Conservation (phyloP, 2,329 filamentous ascomycete species). For the Fusarium drepaniforme region DNA sequence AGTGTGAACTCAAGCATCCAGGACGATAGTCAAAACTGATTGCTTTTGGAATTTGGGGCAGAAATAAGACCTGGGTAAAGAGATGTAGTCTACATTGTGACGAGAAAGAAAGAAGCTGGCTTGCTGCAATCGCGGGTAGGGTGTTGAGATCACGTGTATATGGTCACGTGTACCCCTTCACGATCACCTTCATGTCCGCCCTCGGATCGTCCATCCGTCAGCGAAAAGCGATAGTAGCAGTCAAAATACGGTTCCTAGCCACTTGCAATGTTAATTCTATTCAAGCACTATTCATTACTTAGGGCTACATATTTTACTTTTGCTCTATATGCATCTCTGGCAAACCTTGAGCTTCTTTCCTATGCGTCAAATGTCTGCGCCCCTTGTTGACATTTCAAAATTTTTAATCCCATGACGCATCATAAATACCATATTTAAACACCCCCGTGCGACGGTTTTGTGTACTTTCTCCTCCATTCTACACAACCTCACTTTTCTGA, state of each 20-base stretch:
- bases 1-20: background rate
- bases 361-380: background rate
- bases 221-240: background rate
- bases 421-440: background rate
- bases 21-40: background rate
- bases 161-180: background rate
- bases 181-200: background rate
- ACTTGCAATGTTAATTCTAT: no score
- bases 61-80: background rate
- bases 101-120: background rate
- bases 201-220: background rate
- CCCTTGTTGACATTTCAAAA: background rate
- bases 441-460: background rate
- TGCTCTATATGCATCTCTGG: background rate
- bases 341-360: background rate
- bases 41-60: background rate
- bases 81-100: background rate
- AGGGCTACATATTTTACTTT: background rate
- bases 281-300: no score
- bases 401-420: background rate
- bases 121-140: background rate
- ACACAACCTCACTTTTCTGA: background rate
- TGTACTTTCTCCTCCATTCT: background rate
- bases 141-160: background rate
- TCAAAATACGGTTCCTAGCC: no score